Percentiles rank a stretch among this genome's conserved stretches.
Evolutionary conservation across 2,329 filamentous ascomycete species (phyloP).

Genomic region (Ophiostoma perfectum): DNA sequence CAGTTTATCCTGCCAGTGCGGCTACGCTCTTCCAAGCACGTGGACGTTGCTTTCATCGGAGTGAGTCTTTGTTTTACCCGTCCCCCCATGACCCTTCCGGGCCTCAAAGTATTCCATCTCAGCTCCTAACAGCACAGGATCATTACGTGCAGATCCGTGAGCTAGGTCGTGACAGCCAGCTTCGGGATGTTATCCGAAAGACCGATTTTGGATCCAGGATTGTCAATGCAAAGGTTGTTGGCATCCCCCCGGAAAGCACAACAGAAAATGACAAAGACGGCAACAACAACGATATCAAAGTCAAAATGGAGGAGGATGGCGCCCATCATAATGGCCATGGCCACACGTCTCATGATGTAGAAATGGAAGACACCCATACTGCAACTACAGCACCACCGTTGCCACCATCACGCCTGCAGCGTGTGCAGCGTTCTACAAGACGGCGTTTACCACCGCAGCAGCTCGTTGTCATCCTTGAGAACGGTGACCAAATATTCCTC

Average conservation of each 20-base stretch:
- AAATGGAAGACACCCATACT: constrained; percentile 3
- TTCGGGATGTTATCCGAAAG: constrained; percentile 72
- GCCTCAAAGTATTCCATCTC: not conserved
- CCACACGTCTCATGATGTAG: not conserved
- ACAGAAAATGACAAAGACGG: constrained; percentile 37
- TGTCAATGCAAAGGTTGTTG: constrained; percentile 71
- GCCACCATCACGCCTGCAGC: not conserved
- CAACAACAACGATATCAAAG: constrained; percentile 27
- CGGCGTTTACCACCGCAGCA: constrained; percentile 65
- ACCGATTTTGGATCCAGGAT: constrained; percentile 74
- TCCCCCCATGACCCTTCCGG: not conserved
- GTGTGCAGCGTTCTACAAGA: not conserved
- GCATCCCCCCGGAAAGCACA: constrained; percentile 39
- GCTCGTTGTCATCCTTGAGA: constrained; percentile 69
- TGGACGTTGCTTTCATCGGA: constrained; percentile 83
- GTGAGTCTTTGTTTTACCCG: constrained; percentile 43
- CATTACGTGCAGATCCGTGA: constrained; percentile 77
- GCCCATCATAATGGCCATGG: not conserved
- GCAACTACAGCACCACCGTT: not conserved
- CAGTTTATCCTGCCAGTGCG: constrained; percentile 76
- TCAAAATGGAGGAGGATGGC: constrained; percentile 41
- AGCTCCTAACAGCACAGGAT: constrained; percentile 45
- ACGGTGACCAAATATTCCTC: constrained; percentile 69
- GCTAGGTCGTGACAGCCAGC: constrained; percentile 60
- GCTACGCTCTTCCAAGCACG: constrained; percentile 61